Evolutionary conservation across 768 basidiomycete species (phyloP), one percentile per base, ranked within the genome.

Genomic region (Pulveroboletus sp.): DNA sequence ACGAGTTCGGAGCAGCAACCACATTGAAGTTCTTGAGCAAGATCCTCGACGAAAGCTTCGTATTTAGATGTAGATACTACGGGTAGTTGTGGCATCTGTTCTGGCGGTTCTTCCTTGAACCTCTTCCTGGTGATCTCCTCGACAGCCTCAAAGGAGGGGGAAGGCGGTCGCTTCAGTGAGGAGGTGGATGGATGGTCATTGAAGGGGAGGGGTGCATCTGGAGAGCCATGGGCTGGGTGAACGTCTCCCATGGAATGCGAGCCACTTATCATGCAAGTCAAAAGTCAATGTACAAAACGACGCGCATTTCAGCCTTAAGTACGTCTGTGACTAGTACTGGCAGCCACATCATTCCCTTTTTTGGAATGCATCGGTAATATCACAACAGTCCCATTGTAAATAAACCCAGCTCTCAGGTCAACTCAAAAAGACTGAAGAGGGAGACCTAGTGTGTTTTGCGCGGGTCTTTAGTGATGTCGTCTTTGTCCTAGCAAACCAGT

Each of bases 1-100:
- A 87, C 83, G 36, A 93, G 74, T 49, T 81, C 90, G 16, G 87
- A 78, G 67, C 90, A 93, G 63, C 90, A 92, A 19, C 87, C 90
- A 57, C 90, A 93, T 55, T 89, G 84, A 34, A 92, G 75, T 63
- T 91, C 89, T 60, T 86, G 75, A 23, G 76, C 79, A 45, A 90
- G 69, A 56, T 85, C 79, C 35, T 85, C 81, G 20, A 76, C 76
- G 47, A 89, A 73, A 13, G 53, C 36, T 17, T 52, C 52, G 19
- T 61, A 54, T 52, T 61, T 59, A 23, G 61, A 62, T 24, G 50
- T 40, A 2, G 59, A 62, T 12, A 48, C 44, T 43, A 47, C 53
- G 57, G 39, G 53, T 13, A 17, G 19, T 45, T 54, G 43, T 1
- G 45, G 16, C 41, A 34, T 47, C 31, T 64, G 66, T 40, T 57